These are phyloP conservation scores for Saccharomyces hybrid DNA, from an alignment of 1,139 yeast genomes.

Conservation along the genomic window DNA sequence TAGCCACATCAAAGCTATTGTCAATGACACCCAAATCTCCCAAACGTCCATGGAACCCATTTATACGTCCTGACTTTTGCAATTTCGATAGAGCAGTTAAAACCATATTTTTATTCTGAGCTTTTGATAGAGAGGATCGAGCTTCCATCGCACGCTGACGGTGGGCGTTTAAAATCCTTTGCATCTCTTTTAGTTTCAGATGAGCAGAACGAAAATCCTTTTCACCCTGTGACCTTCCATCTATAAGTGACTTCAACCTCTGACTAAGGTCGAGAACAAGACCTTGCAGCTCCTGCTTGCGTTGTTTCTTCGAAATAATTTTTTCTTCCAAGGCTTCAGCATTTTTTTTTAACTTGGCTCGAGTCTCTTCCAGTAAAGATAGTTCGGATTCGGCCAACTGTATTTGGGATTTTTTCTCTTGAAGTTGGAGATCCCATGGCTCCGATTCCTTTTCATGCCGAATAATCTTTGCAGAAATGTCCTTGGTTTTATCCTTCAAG, in stretches of 20 bases:
- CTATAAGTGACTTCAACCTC: conserved; percentile 34
- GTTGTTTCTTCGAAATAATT: conserved; percentile 43
- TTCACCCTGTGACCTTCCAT: conserved; percentile 53
- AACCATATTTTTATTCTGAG: conserved; percentile 67
- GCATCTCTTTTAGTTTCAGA: conserved; percentile 44
- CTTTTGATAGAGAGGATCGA: conserved; percentile 45
- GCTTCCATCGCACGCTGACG: conserved; percentile 67
- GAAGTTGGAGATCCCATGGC: conserved; percentile 75
- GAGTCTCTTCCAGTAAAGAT: conserved; percentile 46
- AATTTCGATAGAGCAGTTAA: conserved; percentile 60
- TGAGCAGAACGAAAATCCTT: conserved; percentile 48
- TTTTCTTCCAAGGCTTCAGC: conserved; percentile 42
- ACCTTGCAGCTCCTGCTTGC: conserved; percentile 41
- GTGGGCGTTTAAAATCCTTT: conserved; percentile 42
- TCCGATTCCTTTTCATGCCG: conserved; percentile 64
- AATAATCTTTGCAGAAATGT: conserved; percentile 21
- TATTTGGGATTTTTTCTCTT: conserved; percentile 57
- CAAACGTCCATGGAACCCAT: conserved; percentile 81
- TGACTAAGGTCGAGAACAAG: conserved; percentile 35
- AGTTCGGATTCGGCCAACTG: conserved; percentile 60
- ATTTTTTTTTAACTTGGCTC: conserved; percentile 35
- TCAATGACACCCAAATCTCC: conserved; percentile 90
- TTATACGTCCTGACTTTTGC: conserved; percentile 73
- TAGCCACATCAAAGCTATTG: conserved; percentile 81
- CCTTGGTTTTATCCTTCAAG: conserved; percentile 55